Percentiles rank a stretch among this genome's conserved stretches.
These are phyloP conservation scores for Bipolaris cookei DNA, from an alignment of 2,329 filamentous ascomycete genomes.

Conservation along the genomic window DNA sequence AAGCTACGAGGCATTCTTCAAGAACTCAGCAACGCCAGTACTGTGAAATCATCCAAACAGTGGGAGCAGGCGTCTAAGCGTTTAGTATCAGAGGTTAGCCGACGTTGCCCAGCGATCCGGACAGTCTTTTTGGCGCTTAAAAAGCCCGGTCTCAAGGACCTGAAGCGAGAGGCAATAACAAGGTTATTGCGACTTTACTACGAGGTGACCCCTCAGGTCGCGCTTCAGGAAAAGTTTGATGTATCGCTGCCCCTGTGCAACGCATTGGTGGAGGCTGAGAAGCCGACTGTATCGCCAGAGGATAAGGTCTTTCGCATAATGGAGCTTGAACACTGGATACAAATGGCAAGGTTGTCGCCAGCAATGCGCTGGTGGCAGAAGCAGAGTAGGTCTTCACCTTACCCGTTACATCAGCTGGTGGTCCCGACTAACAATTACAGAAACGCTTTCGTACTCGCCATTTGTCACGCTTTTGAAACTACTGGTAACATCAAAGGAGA, in stretches of 20 bases:
- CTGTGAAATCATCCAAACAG: slow-evolving; percentile 49
- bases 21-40: slow-evolving; percentile 62
- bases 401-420: too few relatives aligned
- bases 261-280: slow-evolving; percentile 67
- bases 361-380: slow-evolving; percentile 92
- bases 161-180: slow-evolving; percentile 80
- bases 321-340: slow-evolving; percentile 80
- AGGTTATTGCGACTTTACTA: slow-evolving; percentile 85
- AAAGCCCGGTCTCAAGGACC: slow-evolving; percentile 69
- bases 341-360: slow-evolving; percentile 79
- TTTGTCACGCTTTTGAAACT: slow-evolving; percentile 74
- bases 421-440: slow-evolving; percentile 39
- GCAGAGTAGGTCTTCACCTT: slow-evolving; percentile 52
- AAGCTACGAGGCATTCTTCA: slow-evolving; percentile 73
- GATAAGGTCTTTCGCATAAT: slow-evolving; percentile 67
- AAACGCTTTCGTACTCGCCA: slow-evolving; percentile 68
- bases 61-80: slow-evolving; percentile 75
- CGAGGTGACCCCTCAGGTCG: slow-evolving; percentile 77
- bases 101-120: slow-evolving; percentile 80
- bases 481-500: slow-evolving; percentile 57
- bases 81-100: slow-evolving; percentile 75
- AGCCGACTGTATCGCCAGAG: slow-evolving; percentile 46
- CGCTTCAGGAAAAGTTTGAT: slow-evolving; percentile 85
- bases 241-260: slow-evolving; percentile 77
- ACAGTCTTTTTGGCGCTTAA: slow-evolving; percentile 78